Percentiles rank a stretch among this genome's conserved stretches.
phyloP scores from a whole-genome alignment of 768 basidiomycete species.

The Suillus luteus region DNA sequence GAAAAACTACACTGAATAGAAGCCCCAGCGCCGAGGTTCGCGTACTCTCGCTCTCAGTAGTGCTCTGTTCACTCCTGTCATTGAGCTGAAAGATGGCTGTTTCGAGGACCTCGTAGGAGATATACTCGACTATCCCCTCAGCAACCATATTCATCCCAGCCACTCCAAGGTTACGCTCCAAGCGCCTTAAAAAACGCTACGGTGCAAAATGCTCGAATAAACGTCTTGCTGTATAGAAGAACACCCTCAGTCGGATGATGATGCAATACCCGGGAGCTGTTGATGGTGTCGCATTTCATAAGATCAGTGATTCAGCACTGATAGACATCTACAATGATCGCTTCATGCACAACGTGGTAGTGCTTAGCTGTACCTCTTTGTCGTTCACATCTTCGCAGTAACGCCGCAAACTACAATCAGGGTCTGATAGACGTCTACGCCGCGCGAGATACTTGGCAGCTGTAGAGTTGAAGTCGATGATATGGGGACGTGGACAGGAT shows the following conservation, averaged over 20 bases:
- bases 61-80: too few relatives aligned
- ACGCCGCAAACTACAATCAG: background rate
- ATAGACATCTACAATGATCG: background rate
- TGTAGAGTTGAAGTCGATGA: background rate
- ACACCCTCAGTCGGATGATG: background rate
- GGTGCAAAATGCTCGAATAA: background rate
- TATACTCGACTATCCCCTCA: too few relatives aligned
- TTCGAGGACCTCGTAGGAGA: too few relatives aligned
- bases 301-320: background rate
- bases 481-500: background rate
- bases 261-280: background rate
- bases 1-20: too few relatives aligned
- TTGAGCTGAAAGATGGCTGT: too few relatives aligned
- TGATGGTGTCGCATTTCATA: background rate
- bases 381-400: background rate
- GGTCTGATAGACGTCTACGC: background rate
- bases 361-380: background rate
- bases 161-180: too few relatives aligned
- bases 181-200: background rate
- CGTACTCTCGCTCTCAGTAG: too few relatives aligned
- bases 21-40: too few relatives aligned
- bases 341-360: background rate
- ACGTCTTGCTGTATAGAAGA: background rate
- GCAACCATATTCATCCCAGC: too few relatives aligned
- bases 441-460: background rate